These are phyloP conservation scores for Ophiostoma australiae DNA, from an alignment of 2,329 filamentous ascomycete species.

Conservation along the genomic window DNA sequence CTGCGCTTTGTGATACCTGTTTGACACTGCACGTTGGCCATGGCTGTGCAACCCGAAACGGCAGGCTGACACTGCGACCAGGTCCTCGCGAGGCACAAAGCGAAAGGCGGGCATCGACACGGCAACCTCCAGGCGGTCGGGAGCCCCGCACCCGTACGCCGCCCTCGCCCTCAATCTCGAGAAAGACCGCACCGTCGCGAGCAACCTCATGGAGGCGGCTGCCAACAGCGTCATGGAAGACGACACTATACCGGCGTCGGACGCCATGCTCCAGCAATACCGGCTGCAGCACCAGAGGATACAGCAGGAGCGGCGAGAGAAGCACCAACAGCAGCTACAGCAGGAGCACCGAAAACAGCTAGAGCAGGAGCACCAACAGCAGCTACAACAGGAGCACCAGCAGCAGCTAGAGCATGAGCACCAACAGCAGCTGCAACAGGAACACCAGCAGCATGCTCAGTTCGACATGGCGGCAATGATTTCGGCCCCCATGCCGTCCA, in stretches of 20 bases:
- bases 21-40: background rate
- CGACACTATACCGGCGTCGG: background rate
- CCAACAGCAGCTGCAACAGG: background rate
- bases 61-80: background rate
- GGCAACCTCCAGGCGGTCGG: background rate
- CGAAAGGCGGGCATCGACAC: background rate
- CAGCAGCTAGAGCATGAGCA: background rate
- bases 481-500: background rate
- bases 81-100: background rate
- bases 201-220: background rate
- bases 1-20: background rate
- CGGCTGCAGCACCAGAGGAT: no score
- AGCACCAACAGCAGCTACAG: no score
- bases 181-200: background rate
- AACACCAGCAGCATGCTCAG: background rate
- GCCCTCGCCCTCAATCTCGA: background rate
- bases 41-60: background rate
- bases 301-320: background rate
- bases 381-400: background rate
- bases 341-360: no score
- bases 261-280: background rate
- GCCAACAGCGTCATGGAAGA: background rate
- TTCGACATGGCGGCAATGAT: background rate
- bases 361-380: background rate
- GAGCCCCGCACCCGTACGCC: background rate